These are phyloP conservation scores for Chondrostereum purpureum DNA, from an alignment of 1,284 basidiomycete species.

Conservation along the genomic window DNA sequence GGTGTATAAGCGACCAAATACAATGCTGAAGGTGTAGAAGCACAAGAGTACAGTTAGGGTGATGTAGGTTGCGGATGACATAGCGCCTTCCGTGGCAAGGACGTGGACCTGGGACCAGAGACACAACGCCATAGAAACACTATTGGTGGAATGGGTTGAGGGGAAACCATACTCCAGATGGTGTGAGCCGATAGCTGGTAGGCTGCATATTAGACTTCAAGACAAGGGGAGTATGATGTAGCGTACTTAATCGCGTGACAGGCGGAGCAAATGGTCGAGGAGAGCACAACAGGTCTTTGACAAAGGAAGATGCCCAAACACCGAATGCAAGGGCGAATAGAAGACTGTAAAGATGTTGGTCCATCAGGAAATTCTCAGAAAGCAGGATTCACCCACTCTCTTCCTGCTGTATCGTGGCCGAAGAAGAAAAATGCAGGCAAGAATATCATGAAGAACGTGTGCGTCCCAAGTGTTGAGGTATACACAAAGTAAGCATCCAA, in stretches of 20 bases:
- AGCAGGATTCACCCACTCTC: slow-evolving; percentile 61
- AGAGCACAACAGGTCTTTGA: slow-evolving; percentile 88
- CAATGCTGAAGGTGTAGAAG: slow-evolving; percentile 72
- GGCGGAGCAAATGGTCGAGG: slow-evolving; percentile 91
- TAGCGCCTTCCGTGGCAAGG: slow-evolving; percentile 32
- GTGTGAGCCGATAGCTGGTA: slow-evolving; percentile 72
- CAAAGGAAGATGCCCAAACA: slow-evolving; percentile 78
- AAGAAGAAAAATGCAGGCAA: slow-evolving; percentile 88
- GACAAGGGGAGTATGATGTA: neutral
- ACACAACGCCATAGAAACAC: slow-evolving; percentile 82
- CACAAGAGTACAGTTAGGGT: slow-evolving; percentile 39
- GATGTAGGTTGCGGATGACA: slow-evolving; percentile 41
- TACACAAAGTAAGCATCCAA: slow-evolving; percentile 89
- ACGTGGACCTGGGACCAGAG: slow-evolving; percentile 53
- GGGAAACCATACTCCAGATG: slow-evolving; percentile 93
- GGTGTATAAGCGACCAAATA: slow-evolving; percentile 86
- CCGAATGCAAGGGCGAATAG: slow-evolving; percentile 73
- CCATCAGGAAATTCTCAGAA: slow-evolving; percentile 2
- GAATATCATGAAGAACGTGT: slow-evolving; percentile 92
- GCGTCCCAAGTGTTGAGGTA: slow-evolving; percentile 83
- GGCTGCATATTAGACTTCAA: slow-evolving; percentile 6
- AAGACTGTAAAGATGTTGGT: slow-evolving; percentile 36
- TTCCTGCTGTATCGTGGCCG: slow-evolving; percentile 63
- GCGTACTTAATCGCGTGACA: slow-evolving; percentile 77
- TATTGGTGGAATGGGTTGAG: slow-evolving; percentile 93